phyloP scores from a whole-genome alignment of 257 asterid genomes.

The Cruciata laevipes region DNA sequence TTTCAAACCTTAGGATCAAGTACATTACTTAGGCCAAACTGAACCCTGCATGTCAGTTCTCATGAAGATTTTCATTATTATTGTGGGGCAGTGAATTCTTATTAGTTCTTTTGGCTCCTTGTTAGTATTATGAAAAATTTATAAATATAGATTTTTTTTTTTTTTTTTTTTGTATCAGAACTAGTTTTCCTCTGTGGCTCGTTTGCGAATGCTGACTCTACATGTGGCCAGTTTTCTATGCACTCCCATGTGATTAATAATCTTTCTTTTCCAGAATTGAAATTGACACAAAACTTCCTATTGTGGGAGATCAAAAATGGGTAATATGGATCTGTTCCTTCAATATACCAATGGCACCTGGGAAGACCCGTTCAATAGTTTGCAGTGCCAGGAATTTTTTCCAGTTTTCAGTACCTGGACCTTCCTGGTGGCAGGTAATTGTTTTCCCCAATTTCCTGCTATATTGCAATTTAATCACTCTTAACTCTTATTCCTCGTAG shows the following conservation, averaged over 20 bases:
- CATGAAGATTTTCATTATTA: not conserved
- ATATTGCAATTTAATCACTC: not conserved
- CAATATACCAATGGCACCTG: conserved; percentile 98
- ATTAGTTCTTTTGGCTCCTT: not conserved
- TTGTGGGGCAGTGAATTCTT: not conserved
- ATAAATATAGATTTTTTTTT: not conserved
- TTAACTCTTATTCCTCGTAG: not conserved
- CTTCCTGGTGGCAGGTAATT: conserved; percentile 97
- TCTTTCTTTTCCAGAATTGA: conserved; percentile 49
- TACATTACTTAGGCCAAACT: not conserved
- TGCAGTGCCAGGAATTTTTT: conserved; percentile 96
- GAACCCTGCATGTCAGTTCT: not conserved
- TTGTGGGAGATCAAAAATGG: conserved; percentile 91
- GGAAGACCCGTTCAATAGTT: conserved; percentile 98
- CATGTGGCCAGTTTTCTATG: not conserved
- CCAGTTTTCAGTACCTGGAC: conserved; percentile 90
- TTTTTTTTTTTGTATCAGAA: not conserved
- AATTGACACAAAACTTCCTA: conserved; percentile 86
- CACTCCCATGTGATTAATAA: not conserved
- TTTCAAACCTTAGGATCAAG: not conserved
- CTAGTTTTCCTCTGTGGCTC: not conserved
- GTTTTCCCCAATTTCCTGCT: not conserved
- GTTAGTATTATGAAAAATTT: not conserved
- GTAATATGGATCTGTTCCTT: conserved; percentile 97
- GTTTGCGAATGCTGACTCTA: not conserved